phyloP scores from a whole-genome alignment of 495 filamentous ascomycete species.

The Filosporella fistucella region DNA sequence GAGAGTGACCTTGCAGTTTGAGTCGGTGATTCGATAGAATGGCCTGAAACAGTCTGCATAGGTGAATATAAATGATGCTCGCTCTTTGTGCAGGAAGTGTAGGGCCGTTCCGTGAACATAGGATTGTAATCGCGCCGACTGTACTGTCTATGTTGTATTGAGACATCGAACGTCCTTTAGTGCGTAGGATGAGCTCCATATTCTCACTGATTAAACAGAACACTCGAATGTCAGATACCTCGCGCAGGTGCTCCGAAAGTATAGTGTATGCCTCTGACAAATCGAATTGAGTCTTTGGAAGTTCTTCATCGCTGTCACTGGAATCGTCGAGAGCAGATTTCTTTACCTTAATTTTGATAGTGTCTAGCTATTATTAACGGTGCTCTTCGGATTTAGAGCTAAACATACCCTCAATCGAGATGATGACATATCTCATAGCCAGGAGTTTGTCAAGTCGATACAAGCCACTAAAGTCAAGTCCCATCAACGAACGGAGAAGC shows the following conservation, averaged over 20 bases:
- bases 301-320: conserved; percentile 1
- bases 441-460: conserved; percentile 16
- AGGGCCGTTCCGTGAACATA: conserved; percentile 41
- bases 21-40: conserved; percentile 58
- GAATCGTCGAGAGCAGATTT: no score
- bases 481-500: conserved; percentile 15
- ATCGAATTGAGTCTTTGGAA: conserved; percentile 3
- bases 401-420: conserved; percentile 15
- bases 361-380: conserved; percentile 4
- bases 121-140: conserved; percentile 49
- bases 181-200: conserved; percentile 53
- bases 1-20: conserved; percentile 64
- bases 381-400: neutral
- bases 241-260: conserved; percentile 14
- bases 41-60: conserved; percentile 54
- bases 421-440: conserved; percentile 15
- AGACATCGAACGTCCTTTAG: conserved; percentile 46
- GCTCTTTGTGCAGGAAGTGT: conserved; percentile 34
- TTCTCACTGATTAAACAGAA: conserved; percentile 54
- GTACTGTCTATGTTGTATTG: conserved; percentile 70
- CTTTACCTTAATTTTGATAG: neutral
- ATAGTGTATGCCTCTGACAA: conserved; percentile 15
- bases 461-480: neutral
- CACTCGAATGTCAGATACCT: conserved; percentile 32
- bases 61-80: conserved; percentile 52